Evolutionary conservation across 768 basidiomycete genomes (phyloP).

Genomic region (Tulasnella sp.): DNA sequence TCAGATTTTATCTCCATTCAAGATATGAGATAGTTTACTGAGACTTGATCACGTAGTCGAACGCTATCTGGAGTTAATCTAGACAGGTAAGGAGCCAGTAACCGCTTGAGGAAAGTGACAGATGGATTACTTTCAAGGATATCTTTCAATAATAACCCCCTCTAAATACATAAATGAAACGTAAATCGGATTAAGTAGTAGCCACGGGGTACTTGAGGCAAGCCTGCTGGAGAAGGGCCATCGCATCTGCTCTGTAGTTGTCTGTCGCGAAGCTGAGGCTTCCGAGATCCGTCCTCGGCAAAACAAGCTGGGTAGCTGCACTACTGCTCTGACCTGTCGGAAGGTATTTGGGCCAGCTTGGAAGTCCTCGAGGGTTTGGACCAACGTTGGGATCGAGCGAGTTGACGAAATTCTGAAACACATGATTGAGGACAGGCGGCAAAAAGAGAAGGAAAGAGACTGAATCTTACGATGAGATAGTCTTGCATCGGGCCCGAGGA

Average conservation of each 20-base stretch:
- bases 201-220: background rate
- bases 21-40: too few relatives aligned
- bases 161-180: background rate
- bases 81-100: background rate
- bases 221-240: background rate
- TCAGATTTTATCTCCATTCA: too few relatives aligned
- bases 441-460: background rate
- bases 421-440: background rate
- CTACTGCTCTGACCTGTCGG: background rate
- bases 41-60: conserved; percentile 57
- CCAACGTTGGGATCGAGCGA: background rate
- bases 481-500: background rate
- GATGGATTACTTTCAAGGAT: background rate
- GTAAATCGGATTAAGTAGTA: background rate
- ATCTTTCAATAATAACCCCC: background rate
- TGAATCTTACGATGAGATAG: conserved; percentile 2
- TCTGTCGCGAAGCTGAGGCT: background rate
- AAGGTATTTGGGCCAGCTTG: background rate
- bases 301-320: background rate
- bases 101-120: background rate
- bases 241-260: background rate
- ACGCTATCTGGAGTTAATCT: conserved; percentile 76
- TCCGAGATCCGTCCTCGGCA: background rate
- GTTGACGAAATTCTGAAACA: background rate
- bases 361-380: background rate